Base-by-base conservation (phyloP, 495 filamentous ascomycete genomes). In the Xylaria cubensis region DNA sequence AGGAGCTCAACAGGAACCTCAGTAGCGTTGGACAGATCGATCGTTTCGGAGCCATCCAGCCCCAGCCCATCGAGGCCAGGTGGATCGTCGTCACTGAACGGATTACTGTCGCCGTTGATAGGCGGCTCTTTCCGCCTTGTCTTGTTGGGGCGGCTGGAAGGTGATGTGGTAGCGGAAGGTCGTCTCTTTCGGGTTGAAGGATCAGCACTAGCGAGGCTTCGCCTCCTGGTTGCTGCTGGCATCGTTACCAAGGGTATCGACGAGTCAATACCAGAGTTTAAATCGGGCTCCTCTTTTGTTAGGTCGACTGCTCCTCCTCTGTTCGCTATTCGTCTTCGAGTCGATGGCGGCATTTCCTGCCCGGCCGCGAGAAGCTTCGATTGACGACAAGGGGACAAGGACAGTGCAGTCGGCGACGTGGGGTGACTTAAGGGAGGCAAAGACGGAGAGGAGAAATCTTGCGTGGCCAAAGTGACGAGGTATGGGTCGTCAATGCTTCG, bases 1-100 rank as follows among this genome's bases (percentile, higher is more conserved):
- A 83, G 86, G 26, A 88, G 72, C 1, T 84, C 79, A 55, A 85
- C 83, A 65, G 83, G 76, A 0, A 86, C 79, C 17, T 86, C 85
- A 4, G 89, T 85, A 0, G 88, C 82, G 42, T 90, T 87, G 8
- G 87, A 87, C 29, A 91, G 79, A 80, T 95, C 92, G n/a, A 92
- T 83, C 6, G 86, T 76, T 67, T 90, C 88, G 13, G 79, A 34
- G 48, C 48, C 73, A 64, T 86, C 76, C 8, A 67, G 32, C 55
- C 65, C 55, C 8, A 67, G 32, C 55, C 65, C 55, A 46, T 70
- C 32, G 15, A 72, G 17, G 10, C 71, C 71, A 55, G 56, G 75
- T 72, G 74, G 65, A 46, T 83, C 78, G 41, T 82, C 83, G 71
- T 84, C 79, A 36, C 67, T 39, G 67, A 78, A 72, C 6, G 66